Conservation (phyloP, 441 rosid species). For the Brassica hybrid region DNA sequence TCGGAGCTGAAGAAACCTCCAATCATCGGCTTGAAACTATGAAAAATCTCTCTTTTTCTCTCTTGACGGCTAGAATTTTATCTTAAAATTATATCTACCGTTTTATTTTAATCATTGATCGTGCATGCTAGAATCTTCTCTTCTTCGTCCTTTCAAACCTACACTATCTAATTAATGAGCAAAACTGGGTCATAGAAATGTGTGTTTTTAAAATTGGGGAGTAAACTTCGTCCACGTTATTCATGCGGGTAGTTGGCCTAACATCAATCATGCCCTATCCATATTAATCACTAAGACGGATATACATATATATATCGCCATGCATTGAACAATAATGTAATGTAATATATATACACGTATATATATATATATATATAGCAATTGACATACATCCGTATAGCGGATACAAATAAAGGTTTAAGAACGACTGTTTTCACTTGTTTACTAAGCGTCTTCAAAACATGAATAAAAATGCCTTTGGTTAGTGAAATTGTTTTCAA, state of each 20-base stretch:
- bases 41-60: too few relatives aligned
- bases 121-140: conserved; percentile 4
- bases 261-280: conserved; percentile 7
- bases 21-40: too few relatives aligned
- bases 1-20: too few relatives aligned
- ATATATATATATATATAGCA: background rate
- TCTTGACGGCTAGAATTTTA: too few relatives aligned
- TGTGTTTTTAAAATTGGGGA: background rate
- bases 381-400: background rate
- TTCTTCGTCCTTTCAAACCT: background rate
- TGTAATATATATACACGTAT: background rate
- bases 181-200: background rate
- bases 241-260: conserved; percentile 4
- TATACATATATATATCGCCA: background rate
- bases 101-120: conserved; percentile 2
- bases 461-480: background rate
- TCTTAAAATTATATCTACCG: too few relatives aligned
- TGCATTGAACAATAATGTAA: background rate
- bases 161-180: background rate
- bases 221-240: conserved; percentile 11
- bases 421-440: background rate
- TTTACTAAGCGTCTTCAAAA: background rate
- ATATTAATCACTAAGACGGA: background rate
- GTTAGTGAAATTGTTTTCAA: background rate
- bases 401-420: background rate